phyloP scores from a whole-genome alignment of 495 filamentous ascomycete species.

The Xylaria grammica region DNA sequence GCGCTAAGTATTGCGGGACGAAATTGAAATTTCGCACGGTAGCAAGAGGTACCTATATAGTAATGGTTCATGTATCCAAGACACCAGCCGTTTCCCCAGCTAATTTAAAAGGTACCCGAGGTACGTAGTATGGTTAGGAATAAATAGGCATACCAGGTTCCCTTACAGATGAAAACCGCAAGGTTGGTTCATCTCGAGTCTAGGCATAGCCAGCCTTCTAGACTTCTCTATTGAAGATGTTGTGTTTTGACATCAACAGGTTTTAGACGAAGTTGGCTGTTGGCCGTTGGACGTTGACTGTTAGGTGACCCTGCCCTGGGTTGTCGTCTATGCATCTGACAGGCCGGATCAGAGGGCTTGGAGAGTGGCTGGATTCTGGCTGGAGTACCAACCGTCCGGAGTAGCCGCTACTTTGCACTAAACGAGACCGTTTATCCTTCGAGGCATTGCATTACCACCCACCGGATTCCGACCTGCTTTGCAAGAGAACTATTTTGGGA shows the following conservation, averaged over 20 bases:
- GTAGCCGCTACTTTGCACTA: slow-evolving; percentile 5
- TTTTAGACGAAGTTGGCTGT: background rate
- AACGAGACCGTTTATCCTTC: background rate
- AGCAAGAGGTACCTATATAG: background rate
- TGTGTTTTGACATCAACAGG: background rate
- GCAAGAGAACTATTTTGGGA: slow-evolving; percentile 16
- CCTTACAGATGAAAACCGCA: background rate
- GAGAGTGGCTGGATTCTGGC: background rate
- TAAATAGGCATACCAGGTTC: no score
- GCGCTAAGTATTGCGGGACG: background rate
- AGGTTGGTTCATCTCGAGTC: background rate
- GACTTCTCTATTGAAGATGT: background rate
- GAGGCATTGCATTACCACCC: background rate
- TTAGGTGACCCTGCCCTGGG: no score
- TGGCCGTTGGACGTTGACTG: no score
- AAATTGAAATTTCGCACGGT: background rate
- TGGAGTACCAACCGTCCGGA: slow-evolving; percentile 10
- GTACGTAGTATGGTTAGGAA: no score
- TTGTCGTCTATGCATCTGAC: background rate
- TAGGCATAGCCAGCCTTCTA: no score
- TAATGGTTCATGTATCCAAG: background rate
- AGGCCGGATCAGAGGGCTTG: background rate
- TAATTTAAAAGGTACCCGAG: no score
- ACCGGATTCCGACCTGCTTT: slow-evolving; percentile 5
- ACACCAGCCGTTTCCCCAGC: slow-evolving; percentile 4